Evolutionary conservation across 805 yeast genomes (phyloP), one percentile per base, ranked within the genome.

Genomic region (Kazachstania viticola): DNA sequence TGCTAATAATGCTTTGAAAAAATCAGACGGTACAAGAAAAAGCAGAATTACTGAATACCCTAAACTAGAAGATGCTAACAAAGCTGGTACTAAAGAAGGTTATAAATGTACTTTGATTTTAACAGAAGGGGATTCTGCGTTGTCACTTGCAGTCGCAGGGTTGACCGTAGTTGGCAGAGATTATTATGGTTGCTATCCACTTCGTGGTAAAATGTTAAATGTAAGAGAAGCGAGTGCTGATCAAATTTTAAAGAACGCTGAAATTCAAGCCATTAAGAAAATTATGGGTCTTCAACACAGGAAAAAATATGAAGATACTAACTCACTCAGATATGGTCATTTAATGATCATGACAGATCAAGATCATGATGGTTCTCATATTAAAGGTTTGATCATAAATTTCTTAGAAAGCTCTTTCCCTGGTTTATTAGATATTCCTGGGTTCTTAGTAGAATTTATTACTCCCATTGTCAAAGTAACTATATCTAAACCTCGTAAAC

Each of bases 281-380:
- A 91, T 91, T 46, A 80, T 91, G 64, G 98, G 98, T 14, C 64
- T 91, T 34, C 95, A 87, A 56, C 98, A 91, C 59, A 84, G 80
- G 47, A 88, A 84, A 59, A 66, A 65, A 27, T 91, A 91, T 52
- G 76, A 75, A 14, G 79, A 76, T 41, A 65, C 80, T 12, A 71
- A 71, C 35, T 75, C 79, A 4, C 64, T 91, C 40, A 74, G 98
- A 54, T 91, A 91, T 51, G 98, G 98, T 23, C 95, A 85, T 54
- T 71, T 91, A 31, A 91, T 91, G 97, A 85, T 91, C 53, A 91
- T 91, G 97, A 85, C 98, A 5, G 98, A 91, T 79, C 98, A 91
- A 61, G 98, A 91, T 83, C 94, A 87, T 46, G 98, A 91, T 68
- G 98, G 98, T 39, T 80, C 94, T 13, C 98, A 91, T 64, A 91